Conservation (phyloP, 176 grass and related monocot species). For the Oryza coarctata region DNA sequence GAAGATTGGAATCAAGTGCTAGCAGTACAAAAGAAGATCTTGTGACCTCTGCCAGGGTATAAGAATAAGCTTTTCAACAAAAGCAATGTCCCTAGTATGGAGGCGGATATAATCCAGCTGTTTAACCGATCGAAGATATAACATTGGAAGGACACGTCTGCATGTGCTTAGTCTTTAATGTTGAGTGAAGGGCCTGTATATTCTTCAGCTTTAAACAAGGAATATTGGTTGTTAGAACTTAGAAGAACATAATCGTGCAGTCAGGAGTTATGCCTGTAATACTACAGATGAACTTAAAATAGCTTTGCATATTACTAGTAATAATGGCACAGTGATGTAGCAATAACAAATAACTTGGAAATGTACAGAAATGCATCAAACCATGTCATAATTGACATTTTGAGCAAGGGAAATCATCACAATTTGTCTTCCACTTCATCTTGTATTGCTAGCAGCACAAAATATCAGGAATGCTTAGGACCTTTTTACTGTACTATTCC, state of each 20-base stretch:
- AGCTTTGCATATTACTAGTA: background rate
- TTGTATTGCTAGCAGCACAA: background rate
- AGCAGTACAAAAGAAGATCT: conserved; percentile 17
- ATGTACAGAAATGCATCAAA: background rate
- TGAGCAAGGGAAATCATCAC: background rate
- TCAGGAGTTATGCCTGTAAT: conserved; percentile 7
- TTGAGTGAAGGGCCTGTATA: conserved; percentile 19
- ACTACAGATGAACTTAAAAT: background rate
- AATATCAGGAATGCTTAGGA: background rate
- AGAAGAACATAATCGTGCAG: background rate
- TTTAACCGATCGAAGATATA: conserved; percentile 32
- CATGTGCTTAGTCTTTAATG: conserved; percentile 16
- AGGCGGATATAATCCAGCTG: conserved; percentile 22
- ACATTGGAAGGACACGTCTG: conserved; percentile 4
- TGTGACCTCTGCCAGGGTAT: conserved; percentile 42
- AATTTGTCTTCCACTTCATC: background rate
- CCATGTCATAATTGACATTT: conserved; percentile 2
- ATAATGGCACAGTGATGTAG: background rate
- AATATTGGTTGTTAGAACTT: conserved; percentile 11
- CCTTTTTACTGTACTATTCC: background rate
- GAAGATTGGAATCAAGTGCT: conserved; percentile 19
- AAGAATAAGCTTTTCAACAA: conserved; percentile 35
- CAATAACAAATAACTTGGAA: conserved; percentile 16
- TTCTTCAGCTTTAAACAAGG: conserved; percentile 29
- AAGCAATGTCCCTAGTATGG: conserved; percentile 5